These are phyloP conservation scores for Hericium erinaceus DNA, from an alignment of 768 basidiomycete genomes.

Conservation along the genomic window DNA sequence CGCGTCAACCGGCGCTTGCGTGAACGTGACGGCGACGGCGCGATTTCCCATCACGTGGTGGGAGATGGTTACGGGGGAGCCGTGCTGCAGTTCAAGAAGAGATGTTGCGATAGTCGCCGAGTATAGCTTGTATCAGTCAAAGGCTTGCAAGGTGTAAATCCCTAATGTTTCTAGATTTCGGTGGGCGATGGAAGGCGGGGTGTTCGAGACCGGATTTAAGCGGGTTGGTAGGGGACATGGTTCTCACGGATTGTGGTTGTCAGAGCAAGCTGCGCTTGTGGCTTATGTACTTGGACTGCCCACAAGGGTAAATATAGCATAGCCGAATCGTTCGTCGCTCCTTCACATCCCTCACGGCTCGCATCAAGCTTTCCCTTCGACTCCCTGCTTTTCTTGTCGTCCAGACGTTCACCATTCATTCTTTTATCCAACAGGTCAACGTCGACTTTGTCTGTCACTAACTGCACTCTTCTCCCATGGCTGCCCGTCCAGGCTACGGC, in stretches of 20 bases:
- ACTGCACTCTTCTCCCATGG: slow-evolving; percentile 19
- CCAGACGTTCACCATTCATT: slow-evolving; percentile 5
- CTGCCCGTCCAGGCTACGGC: slow-evolving; percentile 25
- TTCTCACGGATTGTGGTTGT: background rate
- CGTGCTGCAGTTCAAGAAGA: too few relatives aligned
- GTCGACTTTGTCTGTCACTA: slow-evolving; percentile 2
- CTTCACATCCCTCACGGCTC: background rate
- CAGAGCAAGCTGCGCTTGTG: background rate
- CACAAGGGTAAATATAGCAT: background rate
- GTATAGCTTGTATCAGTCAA: too few relatives aligned
- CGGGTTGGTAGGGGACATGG: too few relatives aligned
- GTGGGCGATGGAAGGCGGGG: too few relatives aligned
- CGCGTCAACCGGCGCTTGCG: too few relatives aligned
- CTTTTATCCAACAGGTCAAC: slow-evolving; percentile 7
- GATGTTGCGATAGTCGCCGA: too few relatives aligned
- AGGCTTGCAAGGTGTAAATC: too few relatives aligned
- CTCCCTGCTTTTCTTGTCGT: background rate
- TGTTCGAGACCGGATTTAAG: too few relatives aligned
- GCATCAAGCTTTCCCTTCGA: background rate
- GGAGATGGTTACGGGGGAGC: too few relatives aligned
- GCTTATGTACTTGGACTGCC: background rate
- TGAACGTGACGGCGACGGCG: too few relatives aligned
- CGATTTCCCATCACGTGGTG: too few relatives aligned
- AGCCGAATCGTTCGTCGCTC: background rate
- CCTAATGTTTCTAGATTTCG: too few relatives aligned